A percentile compares a stretch with the other conserved stretches of the same genome.
phyloP scores from a whole-genome alignment of 768 basidiomycete species.

The Cyathus striatus region DNA sequence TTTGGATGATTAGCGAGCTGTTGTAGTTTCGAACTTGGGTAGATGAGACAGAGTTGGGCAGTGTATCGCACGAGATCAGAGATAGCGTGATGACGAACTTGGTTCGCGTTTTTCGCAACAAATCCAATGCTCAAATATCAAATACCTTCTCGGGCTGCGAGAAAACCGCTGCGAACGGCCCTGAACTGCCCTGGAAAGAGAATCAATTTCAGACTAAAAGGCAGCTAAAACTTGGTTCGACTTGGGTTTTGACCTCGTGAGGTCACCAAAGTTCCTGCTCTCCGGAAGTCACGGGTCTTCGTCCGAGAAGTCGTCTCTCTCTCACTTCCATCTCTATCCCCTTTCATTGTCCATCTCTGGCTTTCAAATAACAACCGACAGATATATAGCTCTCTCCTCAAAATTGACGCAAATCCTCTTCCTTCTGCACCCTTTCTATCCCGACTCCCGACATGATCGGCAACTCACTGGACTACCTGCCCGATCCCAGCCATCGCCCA shows the following conservation, averaged over 20 bases:
- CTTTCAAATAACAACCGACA: neutral
- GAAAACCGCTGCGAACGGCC: neutral
- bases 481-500: constrained; percentile 16
- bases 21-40: neutral
- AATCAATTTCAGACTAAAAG: constrained; percentile 10
- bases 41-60: too few species aligned
- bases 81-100: too few species aligned
- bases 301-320: constrained; percentile 11
- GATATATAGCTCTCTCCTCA: neutral
- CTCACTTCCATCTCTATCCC: constrained; percentile 17
- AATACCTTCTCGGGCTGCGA: too few species aligned
- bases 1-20: neutral
- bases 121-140: too few species aligned
- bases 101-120: too few species aligned
- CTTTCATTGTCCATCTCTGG: too few species aligned
- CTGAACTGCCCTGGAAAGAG: neutral
- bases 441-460: constrained; percentile 20
- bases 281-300: constrained; percentile 26
- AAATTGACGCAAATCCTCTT: neutral
- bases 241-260: constrained; percentile 10
- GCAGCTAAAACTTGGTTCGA: too few species aligned
- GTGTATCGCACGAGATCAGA: too few species aligned
- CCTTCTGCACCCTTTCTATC: constrained; percentile 6
- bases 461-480: constrained; percentile 9
- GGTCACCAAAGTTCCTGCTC: constrained; percentile 12